phyloP scores from a whole-genome alignment of 2,329 filamentous ascomycete genomes.

The Grosmannia huntii region DNA sequence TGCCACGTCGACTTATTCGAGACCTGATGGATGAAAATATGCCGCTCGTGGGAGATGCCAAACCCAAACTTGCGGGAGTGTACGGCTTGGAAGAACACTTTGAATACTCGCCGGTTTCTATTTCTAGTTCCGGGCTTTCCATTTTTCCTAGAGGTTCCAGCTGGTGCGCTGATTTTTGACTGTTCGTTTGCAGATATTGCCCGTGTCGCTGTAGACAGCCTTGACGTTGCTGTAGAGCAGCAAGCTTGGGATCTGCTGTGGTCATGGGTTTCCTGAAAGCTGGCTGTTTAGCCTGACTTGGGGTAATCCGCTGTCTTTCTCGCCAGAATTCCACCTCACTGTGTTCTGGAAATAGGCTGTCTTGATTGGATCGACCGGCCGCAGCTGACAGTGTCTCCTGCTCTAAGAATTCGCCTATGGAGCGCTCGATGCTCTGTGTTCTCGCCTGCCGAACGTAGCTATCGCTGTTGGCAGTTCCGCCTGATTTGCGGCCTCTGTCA shows the following conservation, averaged over 20 bases:
- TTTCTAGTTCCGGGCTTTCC: not conserved
- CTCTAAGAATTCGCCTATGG: constrained; percentile 16
- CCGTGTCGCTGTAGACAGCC: not conserved
- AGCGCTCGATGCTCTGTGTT: constrained; percentile 17
- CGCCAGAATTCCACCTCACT: not conserved
- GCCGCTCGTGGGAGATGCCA: constrained; percentile 1
- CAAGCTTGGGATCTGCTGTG: not conserved
- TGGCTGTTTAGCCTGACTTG: not conserved
- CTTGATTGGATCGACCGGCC: not conserved
- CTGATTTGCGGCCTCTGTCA: constrained; percentile 10
- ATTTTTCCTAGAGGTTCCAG: not conserved
- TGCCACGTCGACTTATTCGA: constrained; percentile 10
- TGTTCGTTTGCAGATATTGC: not conserved
- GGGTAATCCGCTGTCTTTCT: not conserved
- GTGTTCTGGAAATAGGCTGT: not conserved
- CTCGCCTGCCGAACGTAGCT: constrained; percentile 16
- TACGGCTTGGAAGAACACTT: constrained; percentile 2
- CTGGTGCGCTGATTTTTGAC: not conserved
- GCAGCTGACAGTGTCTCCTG: constrained; percentile 7
- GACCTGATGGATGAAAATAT: constrained; percentile 10
- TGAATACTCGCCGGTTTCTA: not conserved
- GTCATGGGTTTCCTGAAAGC: not conserved
- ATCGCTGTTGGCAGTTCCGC: not conserved
- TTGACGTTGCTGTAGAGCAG: not conserved
- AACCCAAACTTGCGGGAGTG: not conserved